Base-by-base conservation (phyloP, 2,329 filamentous ascomycete genomes). In the Calonectria pseudoturangicola region DNA sequence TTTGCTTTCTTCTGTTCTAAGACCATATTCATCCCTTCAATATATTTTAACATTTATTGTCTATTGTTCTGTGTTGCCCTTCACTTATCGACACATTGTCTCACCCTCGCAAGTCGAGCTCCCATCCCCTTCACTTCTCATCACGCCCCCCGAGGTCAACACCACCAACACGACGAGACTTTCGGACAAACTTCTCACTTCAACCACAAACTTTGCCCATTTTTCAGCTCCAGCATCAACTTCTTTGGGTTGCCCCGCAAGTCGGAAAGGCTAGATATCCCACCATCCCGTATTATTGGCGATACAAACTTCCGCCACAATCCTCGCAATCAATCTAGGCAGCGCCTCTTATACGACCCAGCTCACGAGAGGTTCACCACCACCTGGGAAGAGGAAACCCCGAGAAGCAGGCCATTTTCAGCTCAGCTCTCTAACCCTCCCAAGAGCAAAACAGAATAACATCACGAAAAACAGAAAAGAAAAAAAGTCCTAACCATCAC, bases 61-160 rank as follows among this genome's bases (percentile, higher is more conserved):
- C 74, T 67, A 72, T 66, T 60, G 54, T 48, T 36, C 62, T 60
- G 70, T 77, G 71, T 68, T 62, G 65, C 70, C 60, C 47, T 71
- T 67, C 54, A 54, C 66, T 66, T 60, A 71, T 78, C 54, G 66
- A 79, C 66, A 76, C 62, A 68, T 63, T 72, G 77, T 79, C 77
- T 76, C 71, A 77, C 73, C 30, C n/a, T 43, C 63, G 58, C 47
- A 36, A 65, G 33, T 71, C 70, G 58, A 27, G 36, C 36, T 50
- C 36, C 25, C 18, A 13, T 21, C 63, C 25, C 36, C 4, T 25
- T 41, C 41, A 28, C 68, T n/a, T 21, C 45, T 45, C 41, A 21
- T 21, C 21, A 21, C 21, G 21, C 21, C n/a, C 25, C 41, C 21
- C 47, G 18, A 39, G 30, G 15, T 16, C 47, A 48, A 30, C 25